Percentiles rank a stretch among this genome's conserved stretches.
Conservation (phyloP, 306 rosid genomes). For the Sicyos edulis region DNA sequence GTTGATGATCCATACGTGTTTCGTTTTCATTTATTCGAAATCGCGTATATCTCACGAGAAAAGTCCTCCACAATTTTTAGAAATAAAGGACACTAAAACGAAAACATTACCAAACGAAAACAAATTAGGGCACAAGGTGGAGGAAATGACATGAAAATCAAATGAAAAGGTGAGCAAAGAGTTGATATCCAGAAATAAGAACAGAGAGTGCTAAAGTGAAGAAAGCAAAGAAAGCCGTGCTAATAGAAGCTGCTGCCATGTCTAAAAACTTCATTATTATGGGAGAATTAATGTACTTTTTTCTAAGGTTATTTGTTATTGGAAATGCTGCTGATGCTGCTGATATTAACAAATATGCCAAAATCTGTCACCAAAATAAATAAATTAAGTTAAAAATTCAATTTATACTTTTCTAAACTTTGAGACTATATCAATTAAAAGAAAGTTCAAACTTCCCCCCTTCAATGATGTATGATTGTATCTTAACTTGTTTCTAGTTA, state of each 20-base stretch:
- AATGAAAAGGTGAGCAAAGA: conserved; percentile 40
- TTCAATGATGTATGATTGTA: too few species aligned
- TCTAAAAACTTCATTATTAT: conserved; percentile 39
- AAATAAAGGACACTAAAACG: too few species aligned
- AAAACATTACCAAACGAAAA: neutral
- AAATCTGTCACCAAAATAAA: conserved; percentile 35
- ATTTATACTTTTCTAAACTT: too few species aligned
- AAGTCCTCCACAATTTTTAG: too few species aligned
- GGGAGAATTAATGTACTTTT: conserved; percentile 9
- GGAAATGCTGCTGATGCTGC: conserved; percentile 69
- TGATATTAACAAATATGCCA: conserved; percentile 70
- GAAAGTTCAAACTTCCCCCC: too few species aligned
- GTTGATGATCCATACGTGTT: too few species aligned
- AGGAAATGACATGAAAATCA: conserved; percentile 13
- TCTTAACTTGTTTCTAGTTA: too few species aligned
- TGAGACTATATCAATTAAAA: too few species aligned
- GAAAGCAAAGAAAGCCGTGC: conserved; percentile 68
- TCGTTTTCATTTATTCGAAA: too few species aligned
- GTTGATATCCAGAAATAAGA: conserved; percentile 54
- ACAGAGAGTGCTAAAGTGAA: conserved; percentile 43
- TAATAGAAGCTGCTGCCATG: conserved; percentile 52
- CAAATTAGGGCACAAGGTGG: neutral
- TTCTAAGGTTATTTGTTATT: conserved; percentile 44
- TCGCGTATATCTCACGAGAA: too few species aligned
- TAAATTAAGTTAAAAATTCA: too few species aligned